Conservation (phyloP, 2,329 filamentous ascomycete species). For the Neoarthrinium moseri region DNA sequence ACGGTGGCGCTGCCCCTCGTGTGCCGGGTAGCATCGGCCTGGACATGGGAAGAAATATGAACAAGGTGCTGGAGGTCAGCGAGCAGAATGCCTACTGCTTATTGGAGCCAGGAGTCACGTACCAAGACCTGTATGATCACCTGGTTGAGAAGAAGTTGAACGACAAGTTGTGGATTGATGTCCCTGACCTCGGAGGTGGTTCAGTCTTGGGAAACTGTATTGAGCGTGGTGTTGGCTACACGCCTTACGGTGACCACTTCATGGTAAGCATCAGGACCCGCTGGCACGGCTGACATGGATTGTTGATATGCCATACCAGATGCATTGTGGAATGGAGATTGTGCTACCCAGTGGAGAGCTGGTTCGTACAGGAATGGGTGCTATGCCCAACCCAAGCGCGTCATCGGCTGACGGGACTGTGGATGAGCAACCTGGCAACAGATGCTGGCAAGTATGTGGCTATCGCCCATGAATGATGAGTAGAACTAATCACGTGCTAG, state of each 20-base stretch:
- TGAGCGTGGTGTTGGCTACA: constrained; percentile 46
- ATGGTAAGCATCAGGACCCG: constrained; percentile 10
- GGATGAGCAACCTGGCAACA: constrained; percentile 22
- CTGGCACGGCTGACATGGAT: background rate
- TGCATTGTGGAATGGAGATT: constrained; percentile 42
- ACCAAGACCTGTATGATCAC: constrained; percentile 47
- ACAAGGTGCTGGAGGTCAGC: constrained; percentile 50
- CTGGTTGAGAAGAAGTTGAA: constrained; percentile 38
- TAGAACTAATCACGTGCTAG: constrained; percentile 19
- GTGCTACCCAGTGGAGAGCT: constrained; percentile 41
- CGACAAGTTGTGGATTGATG: constrained; percentile 43
- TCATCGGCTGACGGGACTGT: background rate
- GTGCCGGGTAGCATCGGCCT: constrained; percentile 50
- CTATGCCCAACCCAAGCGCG: constrained; percentile 22
- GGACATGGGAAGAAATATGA: constrained; percentile 52
- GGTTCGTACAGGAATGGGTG: constrained; percentile 39
- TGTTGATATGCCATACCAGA: constrained; percentile 3
- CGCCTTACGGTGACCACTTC: constrained; percentile 43
- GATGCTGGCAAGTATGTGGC: constrained; percentile 29
- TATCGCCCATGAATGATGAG: background rate
- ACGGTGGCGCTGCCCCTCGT: constrained; percentile 52
- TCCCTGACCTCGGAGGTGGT: constrained; percentile 40
- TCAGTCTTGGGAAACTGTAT: constrained; percentile 44
- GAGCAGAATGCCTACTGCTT: constrained; percentile 48
- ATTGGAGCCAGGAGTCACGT: constrained; percentile 56